Evolutionary conservation across 1,139 yeast species (phyloP).

Genomic region (Taphrina flavorubra): DNA sequence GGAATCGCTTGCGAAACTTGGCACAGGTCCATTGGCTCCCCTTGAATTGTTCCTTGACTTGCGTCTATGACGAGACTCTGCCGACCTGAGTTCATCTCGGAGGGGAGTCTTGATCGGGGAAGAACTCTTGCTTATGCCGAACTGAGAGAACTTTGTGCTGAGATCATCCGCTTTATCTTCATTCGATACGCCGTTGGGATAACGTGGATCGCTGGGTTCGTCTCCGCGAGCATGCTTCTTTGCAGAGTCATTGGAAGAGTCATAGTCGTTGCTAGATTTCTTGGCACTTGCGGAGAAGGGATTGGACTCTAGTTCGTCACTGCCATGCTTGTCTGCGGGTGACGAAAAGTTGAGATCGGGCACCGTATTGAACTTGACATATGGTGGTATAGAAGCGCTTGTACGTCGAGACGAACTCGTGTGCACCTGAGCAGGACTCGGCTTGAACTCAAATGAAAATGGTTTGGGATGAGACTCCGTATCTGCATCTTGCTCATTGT

Average conservation of each 20-base stretch:
- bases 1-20: background rate
- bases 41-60: background rate
- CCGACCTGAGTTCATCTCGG: background rate
- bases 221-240: constrained; percentile 10
- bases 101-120: background rate
- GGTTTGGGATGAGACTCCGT: background rate
- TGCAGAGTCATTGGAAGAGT: background rate
- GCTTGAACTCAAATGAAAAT: constrained; percentile 5
- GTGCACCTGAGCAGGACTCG: background rate
- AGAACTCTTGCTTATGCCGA: constrained; percentile 1
- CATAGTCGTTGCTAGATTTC: background rate
- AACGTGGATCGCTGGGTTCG: constrained; percentile 7
- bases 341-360: constrained; percentile 29
- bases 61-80: background rate
- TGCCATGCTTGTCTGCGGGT: background rate
- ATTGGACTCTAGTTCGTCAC: background rate
- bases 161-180: background rate
- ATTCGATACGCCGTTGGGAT: background rate
- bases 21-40: background rate
- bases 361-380: constrained; percentile 14
- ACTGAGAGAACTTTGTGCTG: background rate
- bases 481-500: background rate
- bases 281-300: background rate
- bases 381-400: constrained; percentile 14
- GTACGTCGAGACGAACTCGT: constrained; percentile 2